Base-by-base conservation (phyloP, 2,329 filamentous ascomycete species). In the Colletotrichum neosansevieriae region DNA sequence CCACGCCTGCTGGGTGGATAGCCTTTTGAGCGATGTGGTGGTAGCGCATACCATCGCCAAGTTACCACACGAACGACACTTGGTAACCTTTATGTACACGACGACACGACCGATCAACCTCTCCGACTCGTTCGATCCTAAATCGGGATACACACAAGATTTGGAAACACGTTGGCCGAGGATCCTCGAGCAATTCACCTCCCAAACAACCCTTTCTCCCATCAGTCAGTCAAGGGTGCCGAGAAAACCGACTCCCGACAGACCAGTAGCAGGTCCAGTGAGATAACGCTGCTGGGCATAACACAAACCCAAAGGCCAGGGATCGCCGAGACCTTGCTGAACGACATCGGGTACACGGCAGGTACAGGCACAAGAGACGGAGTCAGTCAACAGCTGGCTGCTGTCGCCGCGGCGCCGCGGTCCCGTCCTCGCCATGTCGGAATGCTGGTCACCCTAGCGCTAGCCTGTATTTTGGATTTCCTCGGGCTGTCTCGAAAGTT, bases 291-390 rank as follows among this genome's bases (percentile, higher is more conserved):
- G n/a, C n/a, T n/a, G n/a, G 42, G 56, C 40, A 59, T 44, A 57
- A 42, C 34, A 44, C 45, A 53, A 38, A 51, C 45, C 54, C 45
- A 53, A 47, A 51, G 44, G 58, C 36, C 64, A 58, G 49, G 45
- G 60, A 64, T 64, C 60, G 64, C 47, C 61, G 45, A 44, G 38
- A 34, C 47, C 53, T n/a, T 24, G 51, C 19, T 53, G 47, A 13
- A 58, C 45, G 12, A 54, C 32, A 47, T 67, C 60, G 64, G 64
- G 38, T 67, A 53, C 53, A 45, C 60, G 64, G 60, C 60, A 67
- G 45, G 19, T 4, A 45, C n/a, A 54, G n/a, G 17, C 45, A 49
- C 13, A 6, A 17, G 15, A n/a, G 32, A 42, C 49, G 34, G 36
- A 38, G 51, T 57, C 36, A 21, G 34, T 42, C 58, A 42, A 47